phyloP scores from a whole-genome alignment of 2,329 filamentous ascomycete genomes.

The Xylaria arbuscula region DNA sequence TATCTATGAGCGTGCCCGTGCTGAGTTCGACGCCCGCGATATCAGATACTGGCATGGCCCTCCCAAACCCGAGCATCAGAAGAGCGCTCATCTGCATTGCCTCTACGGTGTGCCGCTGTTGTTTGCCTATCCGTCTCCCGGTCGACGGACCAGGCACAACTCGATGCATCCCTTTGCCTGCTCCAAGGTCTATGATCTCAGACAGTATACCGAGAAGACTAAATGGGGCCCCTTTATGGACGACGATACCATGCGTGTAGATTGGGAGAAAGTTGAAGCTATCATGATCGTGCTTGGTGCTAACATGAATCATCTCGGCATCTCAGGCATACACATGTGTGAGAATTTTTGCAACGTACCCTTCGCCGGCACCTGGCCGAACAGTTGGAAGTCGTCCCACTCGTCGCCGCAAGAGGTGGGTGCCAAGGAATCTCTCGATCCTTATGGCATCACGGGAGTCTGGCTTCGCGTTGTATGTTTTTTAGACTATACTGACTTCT shows the following conservation, averaged over 20 bases:
- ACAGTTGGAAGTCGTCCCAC: conserved; percentile 58
- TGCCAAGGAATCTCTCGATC: conserved; percentile 68
- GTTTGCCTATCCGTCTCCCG: conserved; percentile 46
- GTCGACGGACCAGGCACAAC: conserved; percentile 50
- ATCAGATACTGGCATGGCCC: conserved; percentile 43
- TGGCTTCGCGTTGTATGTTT: conserved; percentile 73
- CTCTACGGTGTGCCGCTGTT: conserved; percentile 72
- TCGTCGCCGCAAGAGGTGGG: conserved; percentile 40
- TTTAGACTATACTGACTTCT: conserved; percentile 77
- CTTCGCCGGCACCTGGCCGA: conserved; percentile 66
- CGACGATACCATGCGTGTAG: conserved; percentile 70
- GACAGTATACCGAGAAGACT: conserved; percentile 70
- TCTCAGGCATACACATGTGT: conserved; percentile 59
- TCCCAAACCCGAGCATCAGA: conserved; percentile 64
- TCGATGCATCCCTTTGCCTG: conserved; percentile 70
- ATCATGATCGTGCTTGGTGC: conserved; percentile 75
- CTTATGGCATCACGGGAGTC: conserved; percentile 76
- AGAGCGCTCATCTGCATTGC: conserved; percentile 76
- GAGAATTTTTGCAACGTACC: conserved; percentile 64
- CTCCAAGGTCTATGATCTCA: conserved; percentile 77
- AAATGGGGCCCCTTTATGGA: conserved; percentile 78
- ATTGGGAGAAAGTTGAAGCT: conserved; percentile 85
- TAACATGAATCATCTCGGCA: conserved; percentile 66
- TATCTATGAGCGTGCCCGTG: conserved; percentile 69
- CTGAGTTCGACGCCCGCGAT: conserved; percentile 41